These are phyloP conservation scores for slime mould (Dictyostelium discoideum) DNA, from an alignment of 78 protist species.

Conservation along the genomic window DNA sequence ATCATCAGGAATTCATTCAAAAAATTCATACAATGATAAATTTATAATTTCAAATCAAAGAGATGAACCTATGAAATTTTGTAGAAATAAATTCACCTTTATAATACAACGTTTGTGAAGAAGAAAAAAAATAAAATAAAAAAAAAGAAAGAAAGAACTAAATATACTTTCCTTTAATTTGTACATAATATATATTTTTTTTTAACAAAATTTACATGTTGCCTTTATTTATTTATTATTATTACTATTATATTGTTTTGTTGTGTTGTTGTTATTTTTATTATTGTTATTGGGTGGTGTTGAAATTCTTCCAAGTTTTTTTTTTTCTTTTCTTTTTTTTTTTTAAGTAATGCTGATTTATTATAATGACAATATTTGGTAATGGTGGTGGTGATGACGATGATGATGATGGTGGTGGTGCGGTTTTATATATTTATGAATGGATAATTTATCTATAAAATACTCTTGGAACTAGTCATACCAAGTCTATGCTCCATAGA, in stretches of 20 bases:
- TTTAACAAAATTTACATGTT: neutral
- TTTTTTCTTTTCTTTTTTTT: too few species aligned
- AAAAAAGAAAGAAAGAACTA: neutral
- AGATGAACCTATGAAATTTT: neutral
- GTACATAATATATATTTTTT: neutral
- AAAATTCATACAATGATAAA: neutral
- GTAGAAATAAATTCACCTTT: neutral
- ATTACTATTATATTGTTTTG: neutral
- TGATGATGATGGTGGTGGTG: too few species aligned
- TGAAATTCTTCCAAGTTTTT: neutral
- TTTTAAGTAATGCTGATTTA: neutral
- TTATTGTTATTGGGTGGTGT: neutral
- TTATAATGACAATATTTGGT: neutral
- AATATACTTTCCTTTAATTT: neutral
- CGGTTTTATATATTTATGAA: neutral
- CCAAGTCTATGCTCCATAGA: constrained; percentile 58
- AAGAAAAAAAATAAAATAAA: neutral
- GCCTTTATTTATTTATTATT: neutral
- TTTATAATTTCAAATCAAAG: neutral
- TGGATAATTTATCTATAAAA: neutral
- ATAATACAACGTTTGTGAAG: neutral
- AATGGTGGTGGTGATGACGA: neutral
- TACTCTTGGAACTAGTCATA: constrained; percentile 12
- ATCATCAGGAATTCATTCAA: neutral
- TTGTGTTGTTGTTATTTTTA: neutral